Percentiles rank a stretch among this genome's conserved stretches.
Evolutionary conservation across 1,139 yeast species (phyloP).

Genomic region (Scheffersomyces insectosa): DNA sequence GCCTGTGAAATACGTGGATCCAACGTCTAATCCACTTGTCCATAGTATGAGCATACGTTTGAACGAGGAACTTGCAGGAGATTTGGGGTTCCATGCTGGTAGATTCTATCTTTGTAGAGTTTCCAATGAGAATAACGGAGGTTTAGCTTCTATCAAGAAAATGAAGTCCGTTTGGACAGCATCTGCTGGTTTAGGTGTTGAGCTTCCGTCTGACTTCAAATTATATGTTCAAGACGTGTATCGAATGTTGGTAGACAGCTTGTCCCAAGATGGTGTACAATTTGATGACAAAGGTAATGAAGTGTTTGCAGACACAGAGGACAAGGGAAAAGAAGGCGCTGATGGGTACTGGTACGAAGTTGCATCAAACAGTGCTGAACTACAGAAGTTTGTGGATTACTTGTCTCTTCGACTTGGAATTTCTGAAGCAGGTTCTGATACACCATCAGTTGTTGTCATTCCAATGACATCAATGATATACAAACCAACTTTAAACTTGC

Average conservation of each 20-base stretch:
- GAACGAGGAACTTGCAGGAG: conserved; percentile 47
- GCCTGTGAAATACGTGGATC: conserved; percentile 40
- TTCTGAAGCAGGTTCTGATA: conserved; percentile 1
- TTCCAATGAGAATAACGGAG: conserved; percentile 42
- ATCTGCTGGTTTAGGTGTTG: conserved; percentile 15
- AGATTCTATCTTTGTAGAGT: conserved; percentile 47
- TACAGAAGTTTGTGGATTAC: conserved; percentile 31
- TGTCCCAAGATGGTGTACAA: conserved; percentile 35
- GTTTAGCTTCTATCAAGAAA: conserved; percentile 34
- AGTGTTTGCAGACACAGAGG: conserved; percentile 8
- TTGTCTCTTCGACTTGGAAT: conserved; percentile 24
- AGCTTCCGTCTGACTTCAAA: conserved; percentile 41
- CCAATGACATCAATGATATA: conserved; percentile 25
- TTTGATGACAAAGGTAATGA: conserved; percentile 35
- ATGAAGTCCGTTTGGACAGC: conserved; percentile 29
- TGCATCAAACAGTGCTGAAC: conserved; percentile 35
- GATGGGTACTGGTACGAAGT: conserved; percentile 41
- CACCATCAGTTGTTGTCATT: conserved; percentile 8
- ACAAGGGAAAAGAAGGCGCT: not conserved
- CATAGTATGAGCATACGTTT: conserved; percentile 40
- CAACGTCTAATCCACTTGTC: conserved; percentile 40
- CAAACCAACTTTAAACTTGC: conserved; percentile 27
- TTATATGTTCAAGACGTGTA: conserved; percentile 54
- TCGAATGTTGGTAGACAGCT: conserved; percentile 30
- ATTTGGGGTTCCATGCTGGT: conserved; percentile 47